Percentiles rank a stretch among this genome's conserved stretches.
Evolutionary conservation across 2,329 filamentous ascomycete genomes (phyloP).

Genomic region (Aspergillus hiratsukae): DNA sequence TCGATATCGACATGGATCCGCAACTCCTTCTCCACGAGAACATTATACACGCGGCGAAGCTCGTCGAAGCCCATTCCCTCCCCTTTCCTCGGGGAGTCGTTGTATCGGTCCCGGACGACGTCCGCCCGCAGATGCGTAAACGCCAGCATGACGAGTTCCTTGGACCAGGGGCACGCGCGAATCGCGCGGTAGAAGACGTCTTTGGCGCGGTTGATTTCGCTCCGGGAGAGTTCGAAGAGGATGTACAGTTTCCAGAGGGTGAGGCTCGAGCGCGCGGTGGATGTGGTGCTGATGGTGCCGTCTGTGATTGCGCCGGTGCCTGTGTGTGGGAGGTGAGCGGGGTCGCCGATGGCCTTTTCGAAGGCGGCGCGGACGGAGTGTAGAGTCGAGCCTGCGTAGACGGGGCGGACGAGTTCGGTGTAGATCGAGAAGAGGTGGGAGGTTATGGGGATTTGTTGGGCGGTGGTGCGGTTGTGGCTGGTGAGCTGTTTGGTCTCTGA

Average conservation of each 20-base stretch:
- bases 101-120: constrained; percentile 2
- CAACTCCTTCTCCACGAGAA: constrained; percentile 59
- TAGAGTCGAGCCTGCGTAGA: constrained; percentile 43
- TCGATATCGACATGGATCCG: constrained; percentile 55
- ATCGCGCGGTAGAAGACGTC: constrained; percentile 54
- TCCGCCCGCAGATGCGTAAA: constrained; percentile 44
- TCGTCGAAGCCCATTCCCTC: constrained; percentile 44
- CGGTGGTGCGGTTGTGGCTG: constrained; percentile 2
- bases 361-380: constrained; percentile 54
- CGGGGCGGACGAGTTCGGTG: constrained; percentile 48
- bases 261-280: constrained; percentile 34
- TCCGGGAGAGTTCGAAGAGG: constrained; percentile 43
- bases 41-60: constrained; percentile 50
- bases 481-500: constrained; percentile 18
- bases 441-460: constrained; percentile 34
- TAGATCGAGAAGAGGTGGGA: constrained; percentile 54
- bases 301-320: neutral
- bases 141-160: constrained; percentile 55
- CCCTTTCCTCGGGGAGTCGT: constrained; percentile 1
- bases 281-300: constrained; percentile 3
- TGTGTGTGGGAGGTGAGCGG: constrained; percentile 8
- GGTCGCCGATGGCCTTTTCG: constrained; percentile 46
- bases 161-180: constrained; percentile 58
- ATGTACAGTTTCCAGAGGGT: constrained; percentile 52
- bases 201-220: constrained; percentile 41